These are phyloP conservation scores for Diaporthe citriasiana DNA, from an alignment of 2,329 filamentous ascomycete species.

Conservation along the genomic window DNA sequence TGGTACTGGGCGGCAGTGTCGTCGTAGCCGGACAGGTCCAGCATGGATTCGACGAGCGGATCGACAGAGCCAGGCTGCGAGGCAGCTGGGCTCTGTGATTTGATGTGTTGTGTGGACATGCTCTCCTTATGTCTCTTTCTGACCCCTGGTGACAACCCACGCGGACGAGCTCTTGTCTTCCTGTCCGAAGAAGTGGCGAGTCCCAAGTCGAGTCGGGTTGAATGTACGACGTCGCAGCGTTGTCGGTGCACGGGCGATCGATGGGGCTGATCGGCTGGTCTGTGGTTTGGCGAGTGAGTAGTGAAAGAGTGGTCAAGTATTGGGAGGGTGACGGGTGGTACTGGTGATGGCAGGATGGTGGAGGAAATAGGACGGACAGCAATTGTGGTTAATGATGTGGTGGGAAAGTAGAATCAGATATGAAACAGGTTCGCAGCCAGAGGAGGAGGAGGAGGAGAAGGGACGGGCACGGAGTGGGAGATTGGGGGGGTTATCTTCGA, in stretches of 20 bases:
- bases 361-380: constrained; percentile 3
- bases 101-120: constrained; percentile 46
- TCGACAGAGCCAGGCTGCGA: constrained; percentile 58
- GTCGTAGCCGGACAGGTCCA: constrained; percentile 76
- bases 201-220: not conserved
- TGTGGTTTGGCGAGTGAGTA: not conserved
- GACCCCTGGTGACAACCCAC: not conserved
- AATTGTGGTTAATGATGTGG: not conserved
- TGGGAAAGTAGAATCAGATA: not conserved
- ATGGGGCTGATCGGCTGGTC: constrained; percentile 5
- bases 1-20: constrained; percentile 55
- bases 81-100: constrained; percentile 47
- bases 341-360: not conserved
- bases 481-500: constrained; percentile 31
- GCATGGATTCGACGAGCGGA: constrained; percentile 69
- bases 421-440: constrained; percentile 9
- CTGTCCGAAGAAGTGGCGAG: not conserved
- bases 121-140: constrained; percentile 21
- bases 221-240: not conserved
- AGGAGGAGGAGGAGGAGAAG: not conserved
- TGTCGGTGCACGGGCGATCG: not conserved
- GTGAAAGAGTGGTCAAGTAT: not conserved
- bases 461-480: constrained; percentile 12
- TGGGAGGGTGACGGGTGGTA: not conserved
- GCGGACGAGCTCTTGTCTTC: constrained; percentile 4